These are phyloP conservation scores for Lactifluus pinguis DNA, from an alignment of 768 basidiomycete species.

Conservation along the genomic window DNA sequence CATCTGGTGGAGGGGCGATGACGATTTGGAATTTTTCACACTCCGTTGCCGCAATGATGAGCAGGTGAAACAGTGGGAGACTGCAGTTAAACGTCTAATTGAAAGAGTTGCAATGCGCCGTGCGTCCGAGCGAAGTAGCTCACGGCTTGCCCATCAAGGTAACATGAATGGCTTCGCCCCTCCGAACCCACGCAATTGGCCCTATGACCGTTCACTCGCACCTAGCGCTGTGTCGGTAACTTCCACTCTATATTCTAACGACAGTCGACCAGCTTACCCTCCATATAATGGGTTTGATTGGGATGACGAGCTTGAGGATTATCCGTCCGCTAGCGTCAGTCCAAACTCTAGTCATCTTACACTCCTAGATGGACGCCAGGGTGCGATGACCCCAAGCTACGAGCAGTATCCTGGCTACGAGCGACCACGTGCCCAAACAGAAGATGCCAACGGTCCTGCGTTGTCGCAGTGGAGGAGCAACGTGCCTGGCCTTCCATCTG, in stretches of 20 bases:
- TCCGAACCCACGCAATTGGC: slow-evolving; percentile 11
- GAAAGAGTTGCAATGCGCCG: slow-evolving; percentile 63
- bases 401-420: slow-evolving; percentile 16
- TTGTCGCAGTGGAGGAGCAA: slow-evolving; percentile 18
- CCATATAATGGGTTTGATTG: slow-evolving; percentile 63
- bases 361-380: slow-evolving; percentile 52
- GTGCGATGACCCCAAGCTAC: slow-evolving; percentile 9
- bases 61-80: slow-evolving; percentile 88
- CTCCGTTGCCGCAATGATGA: slow-evolving; percentile 90
- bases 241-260: slow-evolving; percentile 20
- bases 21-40: slow-evolving; percentile 88
- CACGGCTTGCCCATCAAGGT: slow-evolving; percentile 38
- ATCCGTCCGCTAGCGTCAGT: slow-evolving; percentile 39
- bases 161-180: slow-evolving; percentile 39
- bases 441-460: slow-evolving; percentile 18
- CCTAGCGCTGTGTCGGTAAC: slow-evolving; percentile 24
- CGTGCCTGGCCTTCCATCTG: slow-evolving; percentile 17
- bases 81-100: slow-evolving; percentile 81
- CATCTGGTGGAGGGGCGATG: slow-evolving; percentile 93
- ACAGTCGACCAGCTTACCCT: slow-evolving; percentile 37
- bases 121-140: slow-evolving; percentile 53
- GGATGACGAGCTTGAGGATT: slow-evolving; percentile 75
- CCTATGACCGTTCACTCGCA: slow-evolving; percentile 2
- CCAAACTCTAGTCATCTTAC: slow-evolving; percentile 65
- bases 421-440: slow-evolving; percentile 19